Percentiles rank a stretch among this genome's conserved stretches.
These are phyloP conservation scores for Boletus fagicola DNA, from an alignment of 768 basidiomycete species.

Conservation along the genomic window DNA sequence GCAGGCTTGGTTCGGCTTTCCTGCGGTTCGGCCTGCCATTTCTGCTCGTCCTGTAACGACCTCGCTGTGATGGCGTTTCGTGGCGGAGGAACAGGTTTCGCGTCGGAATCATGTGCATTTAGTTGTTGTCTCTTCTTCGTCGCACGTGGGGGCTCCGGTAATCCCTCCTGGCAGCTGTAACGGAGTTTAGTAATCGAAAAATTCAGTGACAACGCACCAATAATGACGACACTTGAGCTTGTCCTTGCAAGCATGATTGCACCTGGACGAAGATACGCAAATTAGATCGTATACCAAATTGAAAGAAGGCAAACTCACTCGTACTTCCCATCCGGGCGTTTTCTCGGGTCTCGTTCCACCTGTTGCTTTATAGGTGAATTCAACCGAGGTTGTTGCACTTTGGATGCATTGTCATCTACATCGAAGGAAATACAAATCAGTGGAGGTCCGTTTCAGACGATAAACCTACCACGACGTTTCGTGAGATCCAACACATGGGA, in stretches of 20 bases:
- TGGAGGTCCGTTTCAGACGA: neutral
- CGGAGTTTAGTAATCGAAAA: conserved; percentile 9
- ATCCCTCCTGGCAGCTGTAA: conserved; percentile 72
- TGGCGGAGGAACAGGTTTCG: neutral
- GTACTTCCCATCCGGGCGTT: conserved; percentile 62
- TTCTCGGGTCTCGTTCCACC: conserved; percentile 29
- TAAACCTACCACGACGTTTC: conserved; percentile 24
- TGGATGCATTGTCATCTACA: neutral
- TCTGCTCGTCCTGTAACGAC: conserved; percentile 4
- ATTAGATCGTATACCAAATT: neutral
- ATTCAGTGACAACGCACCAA: conserved; percentile 43
- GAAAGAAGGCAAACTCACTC: conserved; percentile 39
- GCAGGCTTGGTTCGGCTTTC: conserved; percentile 25
- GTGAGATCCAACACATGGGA: conserved; percentile 36
- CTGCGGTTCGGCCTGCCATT: neutral
- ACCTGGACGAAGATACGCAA: conserved; percentile 41
- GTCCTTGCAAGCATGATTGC: conserved; percentile 79
- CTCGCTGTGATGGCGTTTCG: conserved; percentile 3
- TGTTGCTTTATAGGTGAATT: conserved; percentile 5
- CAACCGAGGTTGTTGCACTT: neutral
- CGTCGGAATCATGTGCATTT: conserved; percentile 22
- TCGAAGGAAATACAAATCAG: conserved; percentile 1
- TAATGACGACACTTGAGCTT: conserved; percentile 72
- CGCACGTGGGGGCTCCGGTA: conserved; percentile 48
- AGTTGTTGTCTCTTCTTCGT: conserved; percentile 31